A percentile compares a stretch with the other conserved stretches of the same genome.
Evolutionary conservation across 108 stramenopile genomes (phyloP).

Genomic region (Nannochloropsis gaditana): DNA sequence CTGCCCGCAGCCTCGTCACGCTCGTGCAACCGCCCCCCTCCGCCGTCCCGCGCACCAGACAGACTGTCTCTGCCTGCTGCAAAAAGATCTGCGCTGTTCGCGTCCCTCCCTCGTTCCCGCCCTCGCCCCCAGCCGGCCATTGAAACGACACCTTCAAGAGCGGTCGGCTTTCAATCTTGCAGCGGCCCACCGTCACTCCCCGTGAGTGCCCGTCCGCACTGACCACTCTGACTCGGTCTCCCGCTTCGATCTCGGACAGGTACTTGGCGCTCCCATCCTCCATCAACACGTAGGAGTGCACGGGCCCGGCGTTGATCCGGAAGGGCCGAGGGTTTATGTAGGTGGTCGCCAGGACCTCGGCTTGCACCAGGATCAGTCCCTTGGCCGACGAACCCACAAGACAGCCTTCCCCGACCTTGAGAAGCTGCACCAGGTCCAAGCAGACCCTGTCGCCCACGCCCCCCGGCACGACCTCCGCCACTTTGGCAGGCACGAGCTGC

Average conservation of each 20-base stretch:
- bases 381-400: slow-evolving; percentile 43
- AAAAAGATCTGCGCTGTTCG: slow-evolving; percentile 37
- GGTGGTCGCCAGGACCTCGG: slow-evolving; percentile 37
- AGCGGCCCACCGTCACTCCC: slow-evolving; percentile 30
- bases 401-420: slow-evolving; percentile 37
- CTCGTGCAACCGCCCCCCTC: slow-evolving; percentile 22
- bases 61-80: slow-evolving; percentile 45
- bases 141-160: slow-evolving; percentile 42
- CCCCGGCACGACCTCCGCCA: slow-evolving; percentile 13
- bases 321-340: slow-evolving; percentile 36
- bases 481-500: slow-evolving; percentile 1
- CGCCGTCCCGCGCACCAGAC: slow-evolving; percentile 24
- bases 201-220: slow-evolving; percentile 28
- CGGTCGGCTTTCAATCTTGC: slow-evolving; percentile 34
- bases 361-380: slow-evolving; percentile 38
- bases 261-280: slow-evolving; percentile 38
- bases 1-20: slow-evolving; percentile 31
- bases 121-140: neutral
- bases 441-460: slow-evolving; percentile 46
- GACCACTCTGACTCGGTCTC: slow-evolving; percentile 31
- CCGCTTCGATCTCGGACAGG: slow-evolving; percentile 35
- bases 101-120: neutral
- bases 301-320: slow-evolving; percentile 42
- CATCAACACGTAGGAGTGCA: slow-evolving; percentile 38
- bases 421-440: slow-evolving; percentile 39